Evolutionary conservation across 2,329 filamentous ascomycete species (phyloP).

Genomic region (Ascomycota sp.): DNA sequence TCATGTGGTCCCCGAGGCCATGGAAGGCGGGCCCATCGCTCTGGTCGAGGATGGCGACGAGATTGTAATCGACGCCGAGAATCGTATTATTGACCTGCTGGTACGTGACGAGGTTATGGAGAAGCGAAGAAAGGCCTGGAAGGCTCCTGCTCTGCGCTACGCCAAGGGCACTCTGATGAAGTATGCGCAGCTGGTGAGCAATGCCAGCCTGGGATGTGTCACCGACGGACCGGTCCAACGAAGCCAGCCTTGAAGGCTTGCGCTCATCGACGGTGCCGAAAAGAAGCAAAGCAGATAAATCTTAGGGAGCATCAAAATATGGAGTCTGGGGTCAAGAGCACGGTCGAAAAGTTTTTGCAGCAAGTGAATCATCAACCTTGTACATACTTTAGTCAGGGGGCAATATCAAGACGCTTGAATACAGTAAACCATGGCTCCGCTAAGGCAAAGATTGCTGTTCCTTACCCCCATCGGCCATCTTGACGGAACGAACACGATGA

Average conservation of each 20-base stretch:
- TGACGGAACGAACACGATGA: too few relatives aligned
- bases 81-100: conserved; percentile 45
- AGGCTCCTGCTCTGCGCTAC: conserved; percentile 35
- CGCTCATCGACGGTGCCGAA: background rate
- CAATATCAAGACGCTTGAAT: too few relatives aligned
- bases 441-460: too few relatives aligned
- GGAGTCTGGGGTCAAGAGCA: too few relatives aligned
- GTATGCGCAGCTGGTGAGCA: conserved; percentile 40
- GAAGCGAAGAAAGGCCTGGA: conserved; percentile 37
- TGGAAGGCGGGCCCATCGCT: conserved; percentile 68
- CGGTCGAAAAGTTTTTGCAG: too few relatives aligned
- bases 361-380: too few relatives aligned
- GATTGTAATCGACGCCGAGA: conserved; percentile 67
- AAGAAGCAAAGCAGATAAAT: background rate
- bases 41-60: conserved; percentile 64
- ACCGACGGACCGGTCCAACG: conserved; percentile 21
- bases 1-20: conserved; percentile 73
- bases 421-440: too few relatives aligned
- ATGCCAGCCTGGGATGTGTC: conserved; percentile 38
- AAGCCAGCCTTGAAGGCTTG: background rate
- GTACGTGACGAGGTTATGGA: conserved; percentile 45
- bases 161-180: conserved; percentile 48
- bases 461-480: too few relatives aligned
- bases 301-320: background rate
- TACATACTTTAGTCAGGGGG: too few relatives aligned